Percentiles rank a stretch among this genome's conserved stretches.
These are phyloP conservation scores for Ustilago xerochloae DNA, from an alignment of 1,284 basidiomycete genomes.

Conservation along the genomic window DNA sequence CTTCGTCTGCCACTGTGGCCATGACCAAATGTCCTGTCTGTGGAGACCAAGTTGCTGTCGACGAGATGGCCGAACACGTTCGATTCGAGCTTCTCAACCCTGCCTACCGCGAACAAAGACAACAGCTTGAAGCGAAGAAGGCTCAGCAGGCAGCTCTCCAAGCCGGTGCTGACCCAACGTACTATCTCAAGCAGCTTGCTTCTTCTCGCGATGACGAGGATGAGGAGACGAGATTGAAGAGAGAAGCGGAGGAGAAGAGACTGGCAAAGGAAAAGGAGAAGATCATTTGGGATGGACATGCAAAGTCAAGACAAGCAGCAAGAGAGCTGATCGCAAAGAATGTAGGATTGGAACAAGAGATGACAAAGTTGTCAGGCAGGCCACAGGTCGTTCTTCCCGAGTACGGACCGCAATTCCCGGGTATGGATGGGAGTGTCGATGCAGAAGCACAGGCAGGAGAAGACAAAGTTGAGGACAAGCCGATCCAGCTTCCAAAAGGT, in stretches of 20 bases:
- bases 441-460: slow-evolving; percentile 4
- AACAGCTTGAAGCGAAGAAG: slow-evolving; percentile 60
- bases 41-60: slow-evolving; percentile 90
- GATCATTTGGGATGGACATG: slow-evolving; percentile 67
- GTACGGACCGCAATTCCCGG: slow-evolving; percentile 47
- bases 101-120: slow-evolving; percentile 70
- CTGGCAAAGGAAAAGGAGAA: slow-evolving; percentile 63
- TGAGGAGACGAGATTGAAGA: slow-evolving; percentile 52
- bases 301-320: slow-evolving; percentile 47
- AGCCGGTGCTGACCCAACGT: slow-evolving; percentile 63
- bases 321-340: slow-evolving; percentile 51
- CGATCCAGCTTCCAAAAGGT: slow-evolving; percentile 20
- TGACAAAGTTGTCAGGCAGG: slow-evolving; percentile 41
- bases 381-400: slow-evolving; percentile 34
- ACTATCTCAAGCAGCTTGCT: slow-evolving; percentile 62
- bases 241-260: slow-evolving; percentile 59
- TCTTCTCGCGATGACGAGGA: slow-evolving; percentile 59
- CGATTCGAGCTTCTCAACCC: slow-evolving; percentile 98
- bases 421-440: slow-evolving; percentile 3
- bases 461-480: slow-evolving; percentile 17
- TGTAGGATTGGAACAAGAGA: slow-evolving; percentile 49
- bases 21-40: slow-evolving; percentile 88
- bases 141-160: slow-evolving; percentile 62
- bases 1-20: slow-evolving; percentile 9
- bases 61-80: slow-evolving; percentile 96